These are phyloP conservation scores for Pseudevernia furfuracea DNA, from an alignment of 495 filamentous ascomycete species.

Conservation along the genomic window DNA sequence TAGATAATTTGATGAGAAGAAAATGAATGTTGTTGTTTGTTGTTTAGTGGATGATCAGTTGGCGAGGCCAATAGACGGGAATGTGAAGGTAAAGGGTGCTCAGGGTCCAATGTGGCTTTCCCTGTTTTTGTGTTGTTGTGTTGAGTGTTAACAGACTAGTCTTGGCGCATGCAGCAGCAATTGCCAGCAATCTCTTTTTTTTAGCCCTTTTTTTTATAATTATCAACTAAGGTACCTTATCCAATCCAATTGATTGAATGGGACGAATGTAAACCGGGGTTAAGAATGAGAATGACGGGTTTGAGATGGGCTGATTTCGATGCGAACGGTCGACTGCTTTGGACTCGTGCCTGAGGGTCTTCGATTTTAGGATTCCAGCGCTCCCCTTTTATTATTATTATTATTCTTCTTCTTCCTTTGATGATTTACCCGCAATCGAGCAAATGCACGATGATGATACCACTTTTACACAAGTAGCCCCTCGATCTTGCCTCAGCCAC, in stretches of 20 bases:
- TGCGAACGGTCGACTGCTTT: neutral
- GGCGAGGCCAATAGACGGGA: neutral
- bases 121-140: neutral
- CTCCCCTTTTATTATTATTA: too few relatives aligned
- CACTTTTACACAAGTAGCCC: neutral
- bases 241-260: neutral
- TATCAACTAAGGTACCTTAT: neutral
- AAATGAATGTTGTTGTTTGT: neutral
- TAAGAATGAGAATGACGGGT: too few relatives aligned
- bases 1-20: neutral
- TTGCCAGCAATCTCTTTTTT: slow-evolving; percentile 1
- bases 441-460: neutral
- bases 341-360: too few relatives aligned
- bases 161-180: neutral
- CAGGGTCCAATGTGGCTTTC: too few relatives aligned
- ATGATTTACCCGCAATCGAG: neutral
- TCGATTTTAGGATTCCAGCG: too few relatives aligned
- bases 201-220: too few relatives aligned
- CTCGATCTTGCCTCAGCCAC: neutral
- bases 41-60: neutral
- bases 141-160: neutral
- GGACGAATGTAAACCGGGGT: neutral
- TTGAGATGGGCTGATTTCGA: too few relatives aligned
- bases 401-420: too few relatives aligned
- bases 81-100: neutral